Conservation (phyloP, 192 early-diverging fungal genomes). For the Piromyces finnis region DNA sequence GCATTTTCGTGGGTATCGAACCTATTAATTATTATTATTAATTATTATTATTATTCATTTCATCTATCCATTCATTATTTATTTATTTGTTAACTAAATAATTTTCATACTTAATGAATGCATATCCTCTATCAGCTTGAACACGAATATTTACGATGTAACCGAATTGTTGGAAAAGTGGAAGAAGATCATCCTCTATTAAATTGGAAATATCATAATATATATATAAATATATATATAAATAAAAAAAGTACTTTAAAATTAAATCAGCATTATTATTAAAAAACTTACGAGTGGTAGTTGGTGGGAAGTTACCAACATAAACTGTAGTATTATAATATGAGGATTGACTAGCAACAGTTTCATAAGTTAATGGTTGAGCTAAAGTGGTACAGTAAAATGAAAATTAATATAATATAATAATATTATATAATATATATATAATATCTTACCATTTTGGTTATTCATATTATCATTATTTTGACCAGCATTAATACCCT, state of each 20-base stretch:
- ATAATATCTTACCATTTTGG: background rate
- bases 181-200: constrained; percentile 44
- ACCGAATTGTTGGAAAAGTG: constrained; percentile 61
- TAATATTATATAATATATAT: background rate
- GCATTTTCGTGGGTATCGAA: constrained; percentile 81
- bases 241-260: too few relatives aligned
- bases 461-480: background rate
- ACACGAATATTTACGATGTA: constrained; percentile 60
- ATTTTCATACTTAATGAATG: constrained; percentile 78
- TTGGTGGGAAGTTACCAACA: constrained; percentile 69
- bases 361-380: constrained; percentile 25
- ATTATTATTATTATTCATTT: background rate
- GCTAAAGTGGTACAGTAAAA: too few relatives aligned
- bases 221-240: background rate
- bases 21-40: constrained; percentile 9
- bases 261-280: background rate
- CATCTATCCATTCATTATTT: too few relatives aligned
- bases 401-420: too few relatives aligned
- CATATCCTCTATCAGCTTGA: constrained; percentile 81
- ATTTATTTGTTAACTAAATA: too few relatives aligned
- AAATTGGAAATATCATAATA: too few relatives aligned
- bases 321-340: constrained; percentile 78
- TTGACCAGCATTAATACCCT: constrained; percentile 12
- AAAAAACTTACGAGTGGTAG: constrained; percentile 39
- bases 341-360: constrained; percentile 52